Evolutionary conservation across 441 rosid species (phyloP).

Genomic region (Erodium trifolium): DNA sequence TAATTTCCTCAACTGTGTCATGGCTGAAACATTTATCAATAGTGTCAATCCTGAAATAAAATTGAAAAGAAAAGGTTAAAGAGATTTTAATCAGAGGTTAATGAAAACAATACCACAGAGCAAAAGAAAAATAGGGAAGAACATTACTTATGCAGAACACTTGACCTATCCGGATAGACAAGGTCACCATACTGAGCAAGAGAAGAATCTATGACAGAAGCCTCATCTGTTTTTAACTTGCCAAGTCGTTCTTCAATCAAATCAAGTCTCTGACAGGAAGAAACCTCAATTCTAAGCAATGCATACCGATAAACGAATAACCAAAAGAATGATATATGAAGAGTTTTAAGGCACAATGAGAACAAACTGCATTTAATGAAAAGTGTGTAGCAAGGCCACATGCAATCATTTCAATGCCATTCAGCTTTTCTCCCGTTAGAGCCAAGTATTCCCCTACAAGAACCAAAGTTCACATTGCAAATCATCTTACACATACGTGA

Average conservation of each 20-base stretch:
- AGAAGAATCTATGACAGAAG: conserved; percentile 54
- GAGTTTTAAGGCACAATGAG: conserved; percentile 15
- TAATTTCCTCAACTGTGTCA: conserved; percentile 77
- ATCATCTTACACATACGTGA: neutral
- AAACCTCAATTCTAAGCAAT: conserved; percentile 9
- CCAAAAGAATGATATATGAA: conserved; percentile 13
- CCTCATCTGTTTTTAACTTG: conserved; percentile 74
- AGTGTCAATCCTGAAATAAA: conserved; percentile 50
- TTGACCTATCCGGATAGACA: conserved; percentile 60
- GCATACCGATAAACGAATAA: conserved; percentile 12
- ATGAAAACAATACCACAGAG: neutral
- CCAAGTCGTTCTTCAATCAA: conserved; percentile 72
- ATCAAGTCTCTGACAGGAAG: conserved; percentile 51
- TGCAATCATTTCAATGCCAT: conserved; percentile 80
- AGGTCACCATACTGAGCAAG: conserved; percentile 84
- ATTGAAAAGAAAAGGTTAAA: neutral
- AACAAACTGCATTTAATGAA: conserved; percentile 52
- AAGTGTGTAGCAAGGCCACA: conserved; percentile 89
- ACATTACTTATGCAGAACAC: conserved; percentile 52
- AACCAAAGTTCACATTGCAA: conserved; percentile 6
- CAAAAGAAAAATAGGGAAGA: conserved; percentile 3
- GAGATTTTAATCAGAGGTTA: conserved; percentile 3
- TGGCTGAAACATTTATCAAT: conserved; percentile 77
- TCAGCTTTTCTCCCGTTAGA: conserved; percentile 76
- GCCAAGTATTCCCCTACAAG: conserved; percentile 73